Evolutionary conservation across 139 green algal species (phyloP).

Genomic region (Desmodesmus armatus): DNA sequence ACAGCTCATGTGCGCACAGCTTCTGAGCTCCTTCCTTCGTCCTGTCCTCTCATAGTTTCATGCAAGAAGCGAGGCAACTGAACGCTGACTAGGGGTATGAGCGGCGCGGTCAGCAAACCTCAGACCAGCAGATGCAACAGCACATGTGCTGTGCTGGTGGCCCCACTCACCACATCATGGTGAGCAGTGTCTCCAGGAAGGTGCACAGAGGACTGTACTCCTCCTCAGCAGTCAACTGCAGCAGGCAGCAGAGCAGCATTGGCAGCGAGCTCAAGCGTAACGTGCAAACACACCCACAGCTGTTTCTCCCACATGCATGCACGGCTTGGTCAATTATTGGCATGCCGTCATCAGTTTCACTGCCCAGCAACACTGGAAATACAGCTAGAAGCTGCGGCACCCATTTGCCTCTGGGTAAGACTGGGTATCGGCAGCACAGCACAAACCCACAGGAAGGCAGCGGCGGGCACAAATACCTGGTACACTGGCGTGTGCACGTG

Average conservation of each 20-base stretch:
- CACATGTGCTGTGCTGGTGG: no score
- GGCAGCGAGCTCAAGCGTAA: neutral
- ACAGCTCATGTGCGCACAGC: no score
- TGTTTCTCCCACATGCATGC: neutral
- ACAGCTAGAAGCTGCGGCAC: neutral
- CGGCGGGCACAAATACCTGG: constrained; percentile 60
- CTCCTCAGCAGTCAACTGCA: constrained; percentile 80
- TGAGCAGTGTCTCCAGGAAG: constrained; percentile 91
- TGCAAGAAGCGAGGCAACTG: no score
- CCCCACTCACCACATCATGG: constrained; percentile 76
- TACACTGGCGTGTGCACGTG: constrained; percentile 85
- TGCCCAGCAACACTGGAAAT: no score
- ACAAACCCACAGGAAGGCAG: neutral
- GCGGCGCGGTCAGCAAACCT: no score
- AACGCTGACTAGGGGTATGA: no score
- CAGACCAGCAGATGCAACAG: neutral
- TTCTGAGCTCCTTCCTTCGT: no score
- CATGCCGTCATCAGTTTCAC: no score
- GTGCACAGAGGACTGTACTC: constrained; percentile 87
- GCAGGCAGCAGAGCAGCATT: neutral
- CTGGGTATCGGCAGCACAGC: no score
- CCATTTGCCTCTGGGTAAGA: neutral
- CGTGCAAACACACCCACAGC: neutral
- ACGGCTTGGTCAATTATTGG: neutral
- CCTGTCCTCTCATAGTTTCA: no score